Conservation (phyloP, 2,329 filamentous ascomycete genomes). For the Massarina eburnea region DNA sequence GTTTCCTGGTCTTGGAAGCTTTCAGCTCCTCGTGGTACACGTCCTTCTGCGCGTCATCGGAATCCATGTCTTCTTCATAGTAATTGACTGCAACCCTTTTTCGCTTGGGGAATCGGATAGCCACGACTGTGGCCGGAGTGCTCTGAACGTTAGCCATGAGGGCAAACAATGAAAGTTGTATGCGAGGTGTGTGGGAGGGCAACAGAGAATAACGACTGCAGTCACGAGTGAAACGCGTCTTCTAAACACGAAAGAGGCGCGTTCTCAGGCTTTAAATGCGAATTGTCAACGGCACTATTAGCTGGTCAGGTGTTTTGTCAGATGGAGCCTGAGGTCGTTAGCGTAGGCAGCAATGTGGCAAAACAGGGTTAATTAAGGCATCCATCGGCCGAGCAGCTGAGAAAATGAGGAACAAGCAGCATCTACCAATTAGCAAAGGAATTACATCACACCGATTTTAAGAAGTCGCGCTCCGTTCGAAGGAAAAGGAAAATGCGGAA, state of each 20-base stretch:
- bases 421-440: no score
- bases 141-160: constrained; percentile 20
- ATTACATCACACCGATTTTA: no score
- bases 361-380: constrained; percentile 30
- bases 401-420: neutral
- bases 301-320: neutral
- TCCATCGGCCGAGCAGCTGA: constrained; percentile 19
- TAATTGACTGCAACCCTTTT: constrained; percentile 38
- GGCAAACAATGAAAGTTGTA: neutral
- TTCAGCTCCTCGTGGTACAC: neutral
- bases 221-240: constrained; percentile 8
- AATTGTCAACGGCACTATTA: constrained; percentile 22
- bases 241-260: constrained; percentile 29
- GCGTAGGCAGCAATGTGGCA: constrained; percentile 35
- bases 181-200: neutral
- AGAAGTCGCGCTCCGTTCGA: no score
- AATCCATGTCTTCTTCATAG: constrained; percentile 22
- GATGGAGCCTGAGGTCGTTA: constrained; percentile 20
- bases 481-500: no score
- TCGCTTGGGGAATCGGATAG: constrained; percentile 31
- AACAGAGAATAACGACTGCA: neutral
- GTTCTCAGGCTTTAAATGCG: constrained; percentile 10
- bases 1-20: constrained; percentile 20
- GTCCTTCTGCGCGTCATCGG: constrained; percentile 6
- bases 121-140: constrained; percentile 17